phyloP scores from a whole-genome alignment of 495 filamentous ascomycete genomes.

The Cryomyces antarcticus region DNA sequence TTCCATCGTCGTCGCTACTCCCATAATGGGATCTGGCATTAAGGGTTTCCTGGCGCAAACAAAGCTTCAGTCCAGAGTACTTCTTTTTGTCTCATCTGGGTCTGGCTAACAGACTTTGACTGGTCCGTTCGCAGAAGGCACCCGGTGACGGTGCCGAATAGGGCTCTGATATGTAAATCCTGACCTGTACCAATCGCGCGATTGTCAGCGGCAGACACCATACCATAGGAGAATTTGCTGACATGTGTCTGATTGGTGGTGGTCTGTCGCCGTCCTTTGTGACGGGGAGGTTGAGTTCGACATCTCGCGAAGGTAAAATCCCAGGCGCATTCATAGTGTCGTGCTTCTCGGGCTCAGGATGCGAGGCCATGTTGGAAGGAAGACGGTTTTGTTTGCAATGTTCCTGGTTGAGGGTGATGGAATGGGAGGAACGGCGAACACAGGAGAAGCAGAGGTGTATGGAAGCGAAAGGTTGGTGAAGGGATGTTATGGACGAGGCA shows the following conservation, averaged over 20 bases:
- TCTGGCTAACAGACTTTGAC: conserved; percentile 15
- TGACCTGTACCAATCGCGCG: conserved; percentile 9
- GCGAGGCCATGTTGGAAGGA: no score
- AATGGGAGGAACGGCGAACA: no score
- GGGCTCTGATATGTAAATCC: conserved; percentile 20
- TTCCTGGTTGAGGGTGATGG: no score
- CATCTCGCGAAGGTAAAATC: not conserved
- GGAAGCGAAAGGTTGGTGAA: no score
- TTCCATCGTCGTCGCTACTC: conserved; percentile 66
- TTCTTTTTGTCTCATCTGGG: not conserved
- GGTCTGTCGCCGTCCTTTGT: conserved; percentile 8
- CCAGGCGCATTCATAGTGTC: no score
- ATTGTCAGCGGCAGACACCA: not conserved
- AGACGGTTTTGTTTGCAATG: no score
- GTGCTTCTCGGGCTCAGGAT: no score
- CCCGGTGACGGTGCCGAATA: conserved; percentile 19
- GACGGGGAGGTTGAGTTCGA: conserved; percentile 12
- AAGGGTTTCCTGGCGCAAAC: conserved; percentile 51
- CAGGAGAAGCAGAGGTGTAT: no score
- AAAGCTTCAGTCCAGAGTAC: not conserved
- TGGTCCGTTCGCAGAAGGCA: conserved; percentile 14
- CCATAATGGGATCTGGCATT: conserved; percentile 76
- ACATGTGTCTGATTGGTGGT: conserved; percentile 17
- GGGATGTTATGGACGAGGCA: no score
- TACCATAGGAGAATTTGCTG: conserved; percentile 1